phyloP scores from a whole-genome alignment of 2,329 filamentous ascomycete species.

The Penicillium sp. region DNA sequence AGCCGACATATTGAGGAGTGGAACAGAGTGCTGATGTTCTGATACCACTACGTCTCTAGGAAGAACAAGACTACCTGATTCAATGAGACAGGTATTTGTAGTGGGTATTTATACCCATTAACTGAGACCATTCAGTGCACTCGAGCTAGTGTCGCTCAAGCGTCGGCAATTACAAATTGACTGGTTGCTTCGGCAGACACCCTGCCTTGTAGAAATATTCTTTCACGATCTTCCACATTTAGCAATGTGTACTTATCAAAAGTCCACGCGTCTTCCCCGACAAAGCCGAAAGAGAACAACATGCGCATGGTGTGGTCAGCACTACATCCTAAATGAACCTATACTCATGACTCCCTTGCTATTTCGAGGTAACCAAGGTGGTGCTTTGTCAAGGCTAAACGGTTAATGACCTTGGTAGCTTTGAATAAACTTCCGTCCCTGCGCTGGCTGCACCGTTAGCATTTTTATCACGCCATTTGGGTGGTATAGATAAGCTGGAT shows the following conservation, averaged over 20 bases:
- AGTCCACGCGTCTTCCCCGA: neutral
- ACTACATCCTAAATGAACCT: neutral
- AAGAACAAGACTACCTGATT: neutral
- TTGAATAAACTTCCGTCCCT: neutral
- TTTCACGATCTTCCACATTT: neutral
- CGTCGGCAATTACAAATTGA: conserved; percentile 1
- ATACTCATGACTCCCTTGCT: neutral
- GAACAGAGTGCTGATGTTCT: neutral
- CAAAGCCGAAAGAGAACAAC: neutral
- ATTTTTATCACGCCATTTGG: neutral
- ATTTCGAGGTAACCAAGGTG: neutral
- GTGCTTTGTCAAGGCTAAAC: neutral
- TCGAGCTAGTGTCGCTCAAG: neutral
- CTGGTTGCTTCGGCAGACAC: neutral
- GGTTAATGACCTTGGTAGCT: neutral
- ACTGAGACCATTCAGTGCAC: neutral
- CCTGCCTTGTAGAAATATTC: neutral
- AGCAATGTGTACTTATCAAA: neutral
- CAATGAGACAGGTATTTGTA: neutral
- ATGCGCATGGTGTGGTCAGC: neutral
- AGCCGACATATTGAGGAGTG: neutral
- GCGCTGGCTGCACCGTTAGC: neutral
- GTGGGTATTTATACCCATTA: neutral
- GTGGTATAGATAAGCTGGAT: neutral
- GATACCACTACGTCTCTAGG: neutral